Percentiles rank a stretch among this genome's conserved stretches.
Evolutionary conservation across 179 eudicot species (phyloP).

Genomic region (Spergularia azorica): DNA sequence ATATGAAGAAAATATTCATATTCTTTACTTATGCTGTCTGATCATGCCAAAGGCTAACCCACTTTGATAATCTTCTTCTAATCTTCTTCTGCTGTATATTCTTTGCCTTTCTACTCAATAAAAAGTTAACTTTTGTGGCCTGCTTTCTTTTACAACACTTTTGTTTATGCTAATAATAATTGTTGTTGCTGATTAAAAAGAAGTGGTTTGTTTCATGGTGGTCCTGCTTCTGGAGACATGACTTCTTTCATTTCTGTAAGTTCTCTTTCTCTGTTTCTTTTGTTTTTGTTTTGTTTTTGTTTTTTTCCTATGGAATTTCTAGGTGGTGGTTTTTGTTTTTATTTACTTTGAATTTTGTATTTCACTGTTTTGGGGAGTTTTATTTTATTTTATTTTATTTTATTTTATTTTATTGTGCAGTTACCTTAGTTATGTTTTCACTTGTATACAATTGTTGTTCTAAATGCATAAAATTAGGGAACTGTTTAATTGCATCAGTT

Average conservation of each 20-base stretch:
- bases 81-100: not conserved
- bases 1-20: slow-evolving; percentile 12
- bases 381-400: no score
- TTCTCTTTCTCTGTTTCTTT: not conserved
- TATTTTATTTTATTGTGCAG: not conserved
- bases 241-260: slow-evolving; percentile 32
- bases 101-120: slow-evolving; percentile 13
- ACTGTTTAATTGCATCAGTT: no score
- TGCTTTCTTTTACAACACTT: not conserved
- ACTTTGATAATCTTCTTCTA: not conserved
- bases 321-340: not conserved
- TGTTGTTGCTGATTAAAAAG: not conserved
- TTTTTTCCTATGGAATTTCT: not conserved
- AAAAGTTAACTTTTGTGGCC: slow-evolving; percentile 12
- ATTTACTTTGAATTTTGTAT: not conserved
- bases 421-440: not conserved
- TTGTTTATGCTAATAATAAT: not conserved
- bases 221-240: slow-evolving; percentile 26
- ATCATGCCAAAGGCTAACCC: slow-evolving; percentile 15
- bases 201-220: not conserved
- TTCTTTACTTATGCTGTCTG: slow-evolving; percentile 24
- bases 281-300: not conserved
- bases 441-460: not conserved
- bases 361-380: not conserved
- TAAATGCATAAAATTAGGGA: no score